These are phyloP conservation scores for Elongisporangium prolatum DNA, from an alignment of 352 stramenopile genomes.

Conservation along the genomic window DNA sequence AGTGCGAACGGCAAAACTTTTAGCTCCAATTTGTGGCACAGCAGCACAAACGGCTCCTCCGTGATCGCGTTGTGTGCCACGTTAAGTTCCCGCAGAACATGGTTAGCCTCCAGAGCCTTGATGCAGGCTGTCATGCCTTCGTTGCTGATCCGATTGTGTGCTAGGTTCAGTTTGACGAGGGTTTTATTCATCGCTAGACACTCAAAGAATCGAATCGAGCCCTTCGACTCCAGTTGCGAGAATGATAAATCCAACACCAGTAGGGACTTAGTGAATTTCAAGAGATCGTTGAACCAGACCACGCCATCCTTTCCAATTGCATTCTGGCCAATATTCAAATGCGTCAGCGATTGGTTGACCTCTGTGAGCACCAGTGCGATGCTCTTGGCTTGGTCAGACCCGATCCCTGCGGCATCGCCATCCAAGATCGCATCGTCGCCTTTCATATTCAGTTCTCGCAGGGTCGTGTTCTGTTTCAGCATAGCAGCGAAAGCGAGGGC, in stretches of 20 bases:
- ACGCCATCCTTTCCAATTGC: constrained; percentile 53
- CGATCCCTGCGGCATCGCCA: constrained; percentile 36
- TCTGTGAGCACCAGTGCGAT: constrained; percentile 40
- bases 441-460: constrained; percentile 61
- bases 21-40: constrained; percentile 30
- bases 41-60: constrained; percentile 54
- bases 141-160: constrained; percentile 68
- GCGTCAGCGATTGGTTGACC: constrained; percentile 42
- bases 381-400: constrained; percentile 32
- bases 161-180: constrained; percentile 43
- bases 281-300: constrained; percentile 39
- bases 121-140: constrained; percentile 65
- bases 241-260: constrained; percentile 59
- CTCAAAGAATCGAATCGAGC: constrained; percentile 57
- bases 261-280: constrained; percentile 49
- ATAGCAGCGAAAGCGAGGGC: constrained; percentile 58
- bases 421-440: constrained; percentile 52
- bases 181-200: constrained; percentile 56
- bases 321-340: constrained; percentile 58
- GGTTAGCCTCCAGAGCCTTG: constrained; percentile 49
- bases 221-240: constrained; percentile 48
- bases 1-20: constrained; percentile 19
- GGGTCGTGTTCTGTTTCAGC: constrained; percentile 44
- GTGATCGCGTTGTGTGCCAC: constrained; percentile 71
- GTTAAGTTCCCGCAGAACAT: constrained; percentile 58